phyloP scores from a whole-genome alignment of 257 asterid species.

The Lycium ferocissimum region DNA sequence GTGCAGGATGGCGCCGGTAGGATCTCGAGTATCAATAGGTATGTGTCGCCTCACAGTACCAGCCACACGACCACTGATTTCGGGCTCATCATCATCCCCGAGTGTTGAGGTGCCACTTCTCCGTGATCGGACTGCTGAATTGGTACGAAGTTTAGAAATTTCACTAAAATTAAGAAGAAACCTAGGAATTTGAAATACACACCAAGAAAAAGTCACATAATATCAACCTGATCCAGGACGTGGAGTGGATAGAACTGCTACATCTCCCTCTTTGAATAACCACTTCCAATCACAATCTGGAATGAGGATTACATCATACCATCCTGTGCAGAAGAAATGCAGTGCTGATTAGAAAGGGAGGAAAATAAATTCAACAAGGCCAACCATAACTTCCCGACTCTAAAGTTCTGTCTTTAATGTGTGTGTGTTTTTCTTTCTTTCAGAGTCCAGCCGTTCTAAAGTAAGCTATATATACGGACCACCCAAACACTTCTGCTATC shows the following conservation, averaged over 20 bases:
- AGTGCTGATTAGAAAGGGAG: constrained; percentile 13
- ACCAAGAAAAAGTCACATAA: constrained; percentile 11
- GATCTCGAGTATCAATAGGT: constrained; percentile 91
- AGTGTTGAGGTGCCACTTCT: constrained; percentile 57
- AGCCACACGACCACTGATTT: constrained; percentile 85
- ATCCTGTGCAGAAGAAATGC: constrained; percentile 55
- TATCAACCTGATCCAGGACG: constrained; percentile 84
- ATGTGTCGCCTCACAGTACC: constrained; percentile 95
- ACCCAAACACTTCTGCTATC: constrained; percentile 4
- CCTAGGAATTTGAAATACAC: constrained; percentile 25
- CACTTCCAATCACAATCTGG: constrained; percentile 82
- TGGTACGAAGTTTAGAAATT: constrained; percentile 8
- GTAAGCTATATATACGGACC: background rate
- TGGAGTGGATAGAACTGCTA: constrained; percentile 94
- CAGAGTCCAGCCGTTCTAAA: background rate
- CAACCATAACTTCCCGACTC: background rate
- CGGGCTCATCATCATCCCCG: constrained; percentile 78
- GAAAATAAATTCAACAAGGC: background rate
- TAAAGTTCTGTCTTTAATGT: background rate
- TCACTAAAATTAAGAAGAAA: constrained; percentile 21
- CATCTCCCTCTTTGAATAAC: constrained; percentile 98
- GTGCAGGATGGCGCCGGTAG: constrained; percentile 89
- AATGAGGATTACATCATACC: constrained; percentile 88
- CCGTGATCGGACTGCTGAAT: constrained; percentile 65
- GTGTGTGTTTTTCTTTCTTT: background rate